phyloP scores from a whole-genome alignment of 306 rosid species.

The Citrullus amarus region DNA sequence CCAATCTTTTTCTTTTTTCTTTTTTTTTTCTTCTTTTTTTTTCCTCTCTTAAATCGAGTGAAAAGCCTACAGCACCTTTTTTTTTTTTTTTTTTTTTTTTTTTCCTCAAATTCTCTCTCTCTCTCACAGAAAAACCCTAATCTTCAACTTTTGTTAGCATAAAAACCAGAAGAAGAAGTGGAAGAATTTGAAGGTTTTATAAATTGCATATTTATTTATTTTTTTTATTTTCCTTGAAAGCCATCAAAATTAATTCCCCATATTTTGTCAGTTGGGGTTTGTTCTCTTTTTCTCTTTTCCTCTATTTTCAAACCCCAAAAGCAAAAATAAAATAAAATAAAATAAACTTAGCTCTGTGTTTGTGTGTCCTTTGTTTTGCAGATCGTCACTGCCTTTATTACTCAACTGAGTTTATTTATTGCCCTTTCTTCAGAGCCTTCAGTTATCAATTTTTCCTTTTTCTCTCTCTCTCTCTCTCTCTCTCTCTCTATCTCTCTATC shows the following conservation, averaged over 20 bases:
- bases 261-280: background rate
- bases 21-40: background rate
- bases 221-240: background rate
- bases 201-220: background rate
- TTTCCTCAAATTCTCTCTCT: constrained; percentile 9
- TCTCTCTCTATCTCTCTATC: too few species aligned
- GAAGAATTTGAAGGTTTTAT: background rate
- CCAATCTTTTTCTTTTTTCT: background rate
- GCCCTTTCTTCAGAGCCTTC: constrained; percentile 8
- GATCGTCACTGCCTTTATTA: constrained; percentile 16
- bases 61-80: background rate
- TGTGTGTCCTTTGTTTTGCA: constrained; percentile 5
- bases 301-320: background rate
- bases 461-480: constrained; percentile 1
- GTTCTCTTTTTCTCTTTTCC: background rate
- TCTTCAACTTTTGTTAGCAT: background rate
- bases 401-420: background rate
- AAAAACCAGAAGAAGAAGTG: background rate
- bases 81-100: background rate
- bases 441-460: background rate
- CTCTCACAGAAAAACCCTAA: background rate
- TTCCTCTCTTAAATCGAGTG: background rate
- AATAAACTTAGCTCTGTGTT: background rate
- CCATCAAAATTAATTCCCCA: background rate
- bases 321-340: background rate